phyloP scores from a whole-genome alignment of 176 grass and related monocot genomes.

The Triticum aestivum region IWGSC_CS_RefSeq_v2.1 NC_057813.1:384957045-384957544 shows the following conservation, averaged over 20 bases:
- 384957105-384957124: not conserved
- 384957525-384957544: not conserved
- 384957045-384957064: not conserved
- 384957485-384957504: not conserved
- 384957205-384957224: not conserved
- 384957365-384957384: not conserved
- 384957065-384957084: not conserved
- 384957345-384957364: not conserved
- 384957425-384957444: not conserved
- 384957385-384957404: not conserved
- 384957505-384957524: not conserved
- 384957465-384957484: not conserved
- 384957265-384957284: not conserved
- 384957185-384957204: not conserved
- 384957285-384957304: not conserved
- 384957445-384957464: not conserved
- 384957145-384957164: no score
- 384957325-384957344: not conserved
- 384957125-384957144: not conserved
- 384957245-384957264: not conserved
- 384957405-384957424: not conserved
- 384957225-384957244: conserved; percentile 13
- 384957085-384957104: not conserved
- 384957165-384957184: not conserved
- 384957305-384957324: not conserved